A percentile compares a stretch with the other conserved stretches of the same genome.
phyloP scores from a whole-genome alignment of 306 rosid species.

The Castanea mollissima region DNA sequence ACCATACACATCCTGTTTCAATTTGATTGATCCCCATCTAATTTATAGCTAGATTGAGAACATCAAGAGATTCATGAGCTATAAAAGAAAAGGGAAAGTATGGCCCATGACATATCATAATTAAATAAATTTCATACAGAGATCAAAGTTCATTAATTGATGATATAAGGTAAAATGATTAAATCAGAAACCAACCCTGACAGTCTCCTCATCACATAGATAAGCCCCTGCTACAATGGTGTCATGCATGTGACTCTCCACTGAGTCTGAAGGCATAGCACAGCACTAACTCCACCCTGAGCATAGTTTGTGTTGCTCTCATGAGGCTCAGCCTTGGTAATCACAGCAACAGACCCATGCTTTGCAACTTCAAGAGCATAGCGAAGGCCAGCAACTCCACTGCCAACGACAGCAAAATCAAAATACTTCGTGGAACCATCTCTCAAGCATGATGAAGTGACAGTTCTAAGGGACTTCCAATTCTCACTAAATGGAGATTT shows the following conservation, averaged over 20 bases:
- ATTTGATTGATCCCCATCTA: not conserved
- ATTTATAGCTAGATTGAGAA: not conserved
- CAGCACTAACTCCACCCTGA: slow-evolving; percentile 99
- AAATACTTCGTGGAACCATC: slow-evolving; percentile 62
- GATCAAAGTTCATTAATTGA: slow-evolving; percentile 13
- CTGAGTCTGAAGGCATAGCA: slow-evolving; percentile 84
- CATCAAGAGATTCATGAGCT: not conserved
- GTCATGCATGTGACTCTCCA: slow-evolving; percentile 92
- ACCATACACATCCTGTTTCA: not conserved
- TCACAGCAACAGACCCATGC: slow-evolving; percentile 89
- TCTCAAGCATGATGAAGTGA: slow-evolving; percentile 50
- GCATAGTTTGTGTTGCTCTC: slow-evolving; percentile 98
- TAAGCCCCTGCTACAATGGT: slow-evolving; percentile 95
- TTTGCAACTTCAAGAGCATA: slow-evolving; percentile 94
- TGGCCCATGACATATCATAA: not conserved
- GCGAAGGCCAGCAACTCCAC: slow-evolving; percentile 94
- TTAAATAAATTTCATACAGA: slow-evolving; percentile 6
- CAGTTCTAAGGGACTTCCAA: slow-evolving; percentile 34
- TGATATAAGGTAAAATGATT: not conserved
- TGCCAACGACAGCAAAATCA: slow-evolving; percentile 83
- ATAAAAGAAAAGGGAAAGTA: slow-evolving; percentile 2
- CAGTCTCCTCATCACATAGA: slow-evolving; percentile 92
- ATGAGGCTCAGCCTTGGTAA: slow-evolving; percentile 94
- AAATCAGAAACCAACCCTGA: slow-evolving; percentile 60
- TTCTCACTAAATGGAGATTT: slow-evolving; percentile 31